phyloP scores from a whole-genome alignment of 768 basidiomycete genomes.

The Lactifluus volemus region DNA sequence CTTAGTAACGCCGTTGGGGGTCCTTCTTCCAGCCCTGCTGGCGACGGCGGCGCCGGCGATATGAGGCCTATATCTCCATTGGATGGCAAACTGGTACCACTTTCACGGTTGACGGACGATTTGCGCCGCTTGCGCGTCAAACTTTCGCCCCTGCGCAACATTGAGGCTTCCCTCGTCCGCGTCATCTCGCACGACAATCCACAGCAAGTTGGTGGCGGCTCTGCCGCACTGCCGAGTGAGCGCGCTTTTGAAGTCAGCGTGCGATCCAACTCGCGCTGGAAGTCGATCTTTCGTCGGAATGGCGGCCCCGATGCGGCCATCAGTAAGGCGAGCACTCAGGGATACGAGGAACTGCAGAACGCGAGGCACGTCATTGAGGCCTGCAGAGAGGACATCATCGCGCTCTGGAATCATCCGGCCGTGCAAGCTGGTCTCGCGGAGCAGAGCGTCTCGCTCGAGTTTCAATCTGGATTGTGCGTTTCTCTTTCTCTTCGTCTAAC shows the following conservation, averaged over 20 bases:
- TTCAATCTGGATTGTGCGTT: constrained; percentile 56
- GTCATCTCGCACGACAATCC: constrained; percentile 31
- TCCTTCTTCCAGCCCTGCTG: constrained; percentile 18
- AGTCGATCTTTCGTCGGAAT: constrained; percentile 30
- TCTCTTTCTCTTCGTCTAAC: background rate
- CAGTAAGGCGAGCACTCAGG: constrained; percentile 12
- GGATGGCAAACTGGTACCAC: constrained; percentile 11
- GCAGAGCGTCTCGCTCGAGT: constrained; percentile 41
- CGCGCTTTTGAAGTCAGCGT: constrained; percentile 42
- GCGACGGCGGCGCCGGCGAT: constrained; percentile 15
- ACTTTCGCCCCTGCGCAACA: constrained; percentile 45
- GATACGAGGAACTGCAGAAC: constrained; percentile 33
- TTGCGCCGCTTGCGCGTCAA: constrained; percentile 40
- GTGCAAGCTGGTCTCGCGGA: constrained; percentile 37
- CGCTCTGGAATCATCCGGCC: constrained; percentile 41
- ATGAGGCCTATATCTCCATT: background rate
- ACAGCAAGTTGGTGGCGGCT: constrained; percentile 17
- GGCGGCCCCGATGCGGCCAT: constrained; percentile 5
- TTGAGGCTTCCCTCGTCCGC: constrained; percentile 42
- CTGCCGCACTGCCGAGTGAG: constrained; percentile 23
- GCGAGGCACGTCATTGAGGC: constrained; percentile 41
- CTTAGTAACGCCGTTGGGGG: background rate
- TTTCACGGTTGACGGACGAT: constrained; percentile 22
- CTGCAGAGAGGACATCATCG: constrained; percentile 44
- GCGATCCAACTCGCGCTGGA: constrained; percentile 42